Conservation (phyloP, 1,139 yeast species). For the Candida mesenterica region DNA sequence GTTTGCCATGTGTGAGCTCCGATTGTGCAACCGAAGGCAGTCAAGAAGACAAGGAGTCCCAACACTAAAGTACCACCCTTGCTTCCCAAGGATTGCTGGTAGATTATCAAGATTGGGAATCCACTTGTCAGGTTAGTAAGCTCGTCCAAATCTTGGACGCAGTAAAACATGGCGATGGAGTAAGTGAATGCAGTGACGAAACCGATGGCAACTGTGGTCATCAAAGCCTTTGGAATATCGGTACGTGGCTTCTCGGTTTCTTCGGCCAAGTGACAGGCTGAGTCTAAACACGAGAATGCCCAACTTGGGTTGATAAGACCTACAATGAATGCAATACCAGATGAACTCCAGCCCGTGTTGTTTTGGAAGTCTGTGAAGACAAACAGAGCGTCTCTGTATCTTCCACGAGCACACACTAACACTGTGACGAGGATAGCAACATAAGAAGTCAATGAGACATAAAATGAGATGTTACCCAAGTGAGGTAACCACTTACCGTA, state of each 20-base stretch:
- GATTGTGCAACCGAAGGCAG: constrained; percentile 69
- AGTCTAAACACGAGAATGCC: constrained; percentile 68
- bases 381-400: constrained; percentile 54
- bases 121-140: constrained; percentile 51
- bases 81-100: constrained; percentile 54
- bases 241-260: constrained; percentile 59
- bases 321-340: constrained; percentile 62
- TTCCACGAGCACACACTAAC: constrained; percentile 53
- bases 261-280: constrained; percentile 71
- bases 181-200: constrained; percentile 60
- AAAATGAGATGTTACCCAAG: constrained; percentile 52
- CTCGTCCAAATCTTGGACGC: constrained; percentile 48
- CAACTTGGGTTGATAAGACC: constrained; percentile 69
- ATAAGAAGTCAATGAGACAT: constrained; percentile 54
- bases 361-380: constrained; percentile 62
- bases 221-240: constrained; percentile 60
- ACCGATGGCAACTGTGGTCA: constrained; percentile 67
- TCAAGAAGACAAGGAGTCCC: constrained; percentile 55
- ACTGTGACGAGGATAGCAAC: constrained; percentile 55
- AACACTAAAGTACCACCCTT: constrained; percentile 59
- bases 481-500: constrained; percentile 57
- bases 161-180: constrained; percentile 62
- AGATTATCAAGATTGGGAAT: constrained; percentile 63
- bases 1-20: constrained; percentile 79
- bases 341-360: constrained; percentile 62